Evolutionary conservation across 305 asterid species (phyloP).

Genomic region (Fraxinus albicans): DNA sequence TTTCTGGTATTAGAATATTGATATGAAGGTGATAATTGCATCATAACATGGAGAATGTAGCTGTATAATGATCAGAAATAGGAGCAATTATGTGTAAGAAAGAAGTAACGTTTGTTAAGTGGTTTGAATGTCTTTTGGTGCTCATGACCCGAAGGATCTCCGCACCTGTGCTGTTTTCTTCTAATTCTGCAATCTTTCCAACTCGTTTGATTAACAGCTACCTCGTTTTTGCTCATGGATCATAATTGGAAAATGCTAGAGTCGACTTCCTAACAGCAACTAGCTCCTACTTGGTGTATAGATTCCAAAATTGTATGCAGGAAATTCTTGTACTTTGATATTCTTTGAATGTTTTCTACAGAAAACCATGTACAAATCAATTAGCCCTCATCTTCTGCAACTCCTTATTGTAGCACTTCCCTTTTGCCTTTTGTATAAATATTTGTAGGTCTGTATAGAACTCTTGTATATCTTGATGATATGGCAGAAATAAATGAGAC

Average conservation of each 20-base stretch:
- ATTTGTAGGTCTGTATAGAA: neutral
- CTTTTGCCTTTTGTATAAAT: no score
- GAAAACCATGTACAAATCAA: conserved; percentile 35
- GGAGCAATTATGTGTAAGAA: conserved; percentile 18
- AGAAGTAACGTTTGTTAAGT: conserved; percentile 25
- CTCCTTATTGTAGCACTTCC: no score
- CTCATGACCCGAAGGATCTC: conserved; percentile 15
- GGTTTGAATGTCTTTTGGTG: conserved; percentile 9
- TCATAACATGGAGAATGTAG: conserved; percentile 19
- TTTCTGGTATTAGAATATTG: conserved; percentile 21
- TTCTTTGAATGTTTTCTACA: conserved; percentile 24
- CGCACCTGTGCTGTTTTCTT: neutral
- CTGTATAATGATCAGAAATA: conserved; percentile 28
- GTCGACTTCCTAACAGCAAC: conserved; percentile 8
- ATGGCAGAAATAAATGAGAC: neutral
- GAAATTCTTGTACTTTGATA: conserved; percentile 18
- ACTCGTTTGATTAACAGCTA: conserved; percentile 27
- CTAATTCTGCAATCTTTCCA: conserved; percentile 25
- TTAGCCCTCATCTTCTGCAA: neutral
- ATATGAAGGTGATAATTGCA: conserved; percentile 30
- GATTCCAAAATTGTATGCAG: neutral
- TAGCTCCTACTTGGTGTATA: conserved; percentile 3
- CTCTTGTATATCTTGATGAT: neutral
- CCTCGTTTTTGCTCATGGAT: conserved; percentile 6
- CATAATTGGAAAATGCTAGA: conserved; percentile 14